phyloP scores from a whole-genome alignment of 164 flowering plant genomes.

The Brasenia schreberi region DNA sequence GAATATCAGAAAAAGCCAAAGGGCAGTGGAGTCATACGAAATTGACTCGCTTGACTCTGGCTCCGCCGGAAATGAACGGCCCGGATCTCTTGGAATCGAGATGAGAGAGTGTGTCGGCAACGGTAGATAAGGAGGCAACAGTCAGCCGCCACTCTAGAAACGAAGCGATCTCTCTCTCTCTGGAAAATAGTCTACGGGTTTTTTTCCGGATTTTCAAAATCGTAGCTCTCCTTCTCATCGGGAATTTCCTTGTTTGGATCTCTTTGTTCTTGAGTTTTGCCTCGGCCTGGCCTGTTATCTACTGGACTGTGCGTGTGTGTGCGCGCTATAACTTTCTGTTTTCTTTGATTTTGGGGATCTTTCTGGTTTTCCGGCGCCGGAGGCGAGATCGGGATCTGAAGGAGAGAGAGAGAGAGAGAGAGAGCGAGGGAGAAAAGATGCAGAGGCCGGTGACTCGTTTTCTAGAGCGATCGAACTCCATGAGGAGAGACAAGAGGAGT shows the following conservation, averaged over 20 bases:
- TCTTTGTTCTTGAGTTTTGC: not conserved
- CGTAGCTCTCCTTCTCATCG: not conserved
- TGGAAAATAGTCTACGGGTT: not conserved
- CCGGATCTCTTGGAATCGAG: not conserved
- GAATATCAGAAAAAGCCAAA: no score
- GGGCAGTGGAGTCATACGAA: no score
- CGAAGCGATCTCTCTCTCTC: not conserved
- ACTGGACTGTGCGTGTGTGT: no score
- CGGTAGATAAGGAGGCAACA: not conserved
- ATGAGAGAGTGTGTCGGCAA: not conserved
- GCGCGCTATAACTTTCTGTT: no score
- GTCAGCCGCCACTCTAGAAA: no score
- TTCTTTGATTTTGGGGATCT: not conserved
- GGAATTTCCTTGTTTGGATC: not conserved
- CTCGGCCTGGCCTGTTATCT: not conserved
- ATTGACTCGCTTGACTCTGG: not conserved
- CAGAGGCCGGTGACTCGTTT: conserved; percentile 1
- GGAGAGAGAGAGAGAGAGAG: not conserved
- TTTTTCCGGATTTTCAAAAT: not conserved
- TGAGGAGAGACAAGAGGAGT: not conserved
- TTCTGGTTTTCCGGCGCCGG: not conserved
- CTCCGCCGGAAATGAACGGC: not conserved
- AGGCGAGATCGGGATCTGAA: not conserved
- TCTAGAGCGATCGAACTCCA: not conserved
- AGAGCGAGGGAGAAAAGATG: not conserved